phyloP scores from a whole-genome alignment of 805 yeast genomes.

The Metschnikowia reukaufii region DNA sequence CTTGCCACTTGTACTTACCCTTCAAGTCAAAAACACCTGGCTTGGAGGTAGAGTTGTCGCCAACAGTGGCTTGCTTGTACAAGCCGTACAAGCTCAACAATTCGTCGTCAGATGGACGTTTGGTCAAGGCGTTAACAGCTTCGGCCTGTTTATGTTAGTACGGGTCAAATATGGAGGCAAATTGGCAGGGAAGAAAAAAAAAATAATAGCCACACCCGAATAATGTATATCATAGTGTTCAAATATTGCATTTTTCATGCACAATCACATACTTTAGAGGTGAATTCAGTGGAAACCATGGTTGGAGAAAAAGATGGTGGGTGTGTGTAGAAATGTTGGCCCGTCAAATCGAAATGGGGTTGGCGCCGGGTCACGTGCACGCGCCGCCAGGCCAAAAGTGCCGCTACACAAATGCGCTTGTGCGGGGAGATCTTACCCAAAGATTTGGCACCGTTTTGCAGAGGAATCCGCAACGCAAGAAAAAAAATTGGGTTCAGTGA shows the following conservation, averaged over 20 bases:
- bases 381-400: no score
- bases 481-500: no score
- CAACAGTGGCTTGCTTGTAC: constrained; percentile 95
- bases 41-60: constrained; percentile 84
- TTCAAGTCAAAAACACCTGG: constrained; percentile 92
- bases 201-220: not conserved
- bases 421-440: no score
- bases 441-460: no score
- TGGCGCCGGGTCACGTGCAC: constrained; percentile 7
- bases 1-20: constrained; percentile 97
- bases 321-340: constrained; percentile 1
- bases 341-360: not conserved
- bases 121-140: constrained; percentile 70
- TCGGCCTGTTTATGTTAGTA: constrained; percentile 56
- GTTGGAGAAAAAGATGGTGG: constrained; percentile 1
- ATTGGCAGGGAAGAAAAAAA: not conserved
- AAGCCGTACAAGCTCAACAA: constrained; percentile 84
- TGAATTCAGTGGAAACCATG: constrained; percentile 31
- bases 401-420: not conserved
- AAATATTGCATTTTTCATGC: not conserved
- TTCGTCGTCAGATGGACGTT: constrained; percentile 85
- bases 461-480: no score
- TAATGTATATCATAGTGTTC: not conserved
- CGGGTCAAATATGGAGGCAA: not conserved
- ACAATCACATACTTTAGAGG: constrained; percentile 27